These are phyloP conservation scores for Diplogelasinospora grovesii DNA, from an alignment of 495 filamentous ascomycete genomes.

Conservation along the genomic window DNA sequence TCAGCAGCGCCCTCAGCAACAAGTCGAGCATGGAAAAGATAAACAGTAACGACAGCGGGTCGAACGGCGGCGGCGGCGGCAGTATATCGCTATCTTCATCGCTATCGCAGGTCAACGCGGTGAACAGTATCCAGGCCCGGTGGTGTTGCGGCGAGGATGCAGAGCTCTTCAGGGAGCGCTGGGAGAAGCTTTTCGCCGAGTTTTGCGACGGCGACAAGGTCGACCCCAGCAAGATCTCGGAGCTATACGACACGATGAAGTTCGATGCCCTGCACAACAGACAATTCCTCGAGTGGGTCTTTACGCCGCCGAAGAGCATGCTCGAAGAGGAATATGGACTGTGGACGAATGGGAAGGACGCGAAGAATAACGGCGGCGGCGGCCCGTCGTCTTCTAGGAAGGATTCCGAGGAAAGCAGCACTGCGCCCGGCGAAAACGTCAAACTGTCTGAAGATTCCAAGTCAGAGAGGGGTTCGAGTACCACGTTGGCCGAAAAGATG, in stretches of 20 bases:
- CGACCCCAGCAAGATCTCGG: slow-evolving; percentile 95
- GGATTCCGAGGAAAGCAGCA: slow-evolving; percentile 24
- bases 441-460: slow-evolving; percentile 16
- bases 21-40: slow-evolving; percentile 37
- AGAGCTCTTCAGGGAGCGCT: slow-evolving; percentile 88
- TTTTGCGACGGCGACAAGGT: slow-evolving; percentile 97
- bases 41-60: too few species aligned
- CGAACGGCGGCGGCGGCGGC: slow-evolving; percentile 20
- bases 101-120: slow-evolving; percentile 51
- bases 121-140: slow-evolving; percentile 68
- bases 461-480: slow-evolving; percentile 3
- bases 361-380: slow-evolving; percentile 22
- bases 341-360: slow-evolving; percentile 28
- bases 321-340: slow-evolving; percentile 55
- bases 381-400: slow-evolving; percentile 21
- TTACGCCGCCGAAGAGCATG: slow-evolving; percentile 70
- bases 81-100: slow-evolving; percentile 29
- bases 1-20: slow-evolving; percentile 49
- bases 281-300: slow-evolving; percentile 95
- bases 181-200: slow-evolving; percentile 97
- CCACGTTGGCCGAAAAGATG: slow-evolving; percentile 26
- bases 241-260: slow-evolving; percentile 98
- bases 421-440: neutral
- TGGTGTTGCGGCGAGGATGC: slow-evolving; percentile 98
- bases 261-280: slow-evolving; percentile 97